Base-by-base conservation (phyloP, 1,139 yeast genomes). In the Diutina mesorugosa region DNA sequence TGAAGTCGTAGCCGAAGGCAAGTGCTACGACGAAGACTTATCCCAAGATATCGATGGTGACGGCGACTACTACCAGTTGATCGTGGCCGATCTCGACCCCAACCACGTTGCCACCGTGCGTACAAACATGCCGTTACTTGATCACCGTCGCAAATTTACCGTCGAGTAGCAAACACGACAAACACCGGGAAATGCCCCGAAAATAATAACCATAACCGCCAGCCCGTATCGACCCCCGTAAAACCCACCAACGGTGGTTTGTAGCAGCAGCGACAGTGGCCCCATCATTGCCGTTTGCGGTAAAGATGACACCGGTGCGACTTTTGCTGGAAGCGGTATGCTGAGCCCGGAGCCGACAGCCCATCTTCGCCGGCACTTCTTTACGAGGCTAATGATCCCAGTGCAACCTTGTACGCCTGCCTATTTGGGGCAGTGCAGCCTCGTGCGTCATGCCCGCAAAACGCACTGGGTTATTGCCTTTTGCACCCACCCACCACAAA, bases 71-170 rank as follows among this genome's bases (percentile, higher is more conserved):
- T 73, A 66, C 56, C 79, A 77, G 60, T 65, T 90, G 29, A 77
- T 85, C 29, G 69, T 77, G 12, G 96, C 95, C 0, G 95, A 90
- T 57, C 73, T 93, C 54, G 90, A 89, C 62, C 65, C 78, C 47
- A 77, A 71, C 0, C 64, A 68, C 12, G 65, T 89, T 45, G 68
- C 73, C 4, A 70, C 70, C 48, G 76, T 85, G 10, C 73, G 96
- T 61, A 65, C 65, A 18, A 81, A 84, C 60, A 85, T 89, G 91
- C 96, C 96, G 0, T 69, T 88, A 55, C 77, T 85, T 78, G 70
- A 75, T 1, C 96, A 89, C 65, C 73, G 93, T 29, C 28, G 53
- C 6, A 7, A 45, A n/a, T 45, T 16, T 45, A 45, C 47, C 26
- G 16, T 18, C 16, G n/a, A 6, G 47, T 45, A 45, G 26, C 47